phyloP scores from a whole-genome alignment of 2,329 filamentous ascomycete genomes.

The Venturia effusa region DNA sequence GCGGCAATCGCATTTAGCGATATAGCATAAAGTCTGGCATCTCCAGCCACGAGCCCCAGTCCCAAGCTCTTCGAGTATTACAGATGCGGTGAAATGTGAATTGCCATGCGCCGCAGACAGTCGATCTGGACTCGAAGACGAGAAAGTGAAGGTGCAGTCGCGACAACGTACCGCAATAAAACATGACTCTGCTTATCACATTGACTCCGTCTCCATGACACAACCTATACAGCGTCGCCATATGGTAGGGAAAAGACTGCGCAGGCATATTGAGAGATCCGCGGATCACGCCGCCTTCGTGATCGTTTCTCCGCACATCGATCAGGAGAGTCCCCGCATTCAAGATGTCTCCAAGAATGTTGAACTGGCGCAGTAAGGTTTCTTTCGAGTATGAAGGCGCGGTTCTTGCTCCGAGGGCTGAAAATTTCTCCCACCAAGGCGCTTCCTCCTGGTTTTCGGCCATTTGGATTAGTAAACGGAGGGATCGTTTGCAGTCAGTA shows the following conservation, averaged over 20 bases:
- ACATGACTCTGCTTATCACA: constrained; percentile 27
- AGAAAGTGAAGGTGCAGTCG: background rate
- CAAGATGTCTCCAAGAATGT: constrained; percentile 11
- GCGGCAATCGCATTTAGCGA: no score
- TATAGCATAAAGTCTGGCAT: no score
- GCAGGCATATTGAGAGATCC: constrained; percentile 39
- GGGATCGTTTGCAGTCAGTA: background rate
- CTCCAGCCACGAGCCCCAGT: no score
- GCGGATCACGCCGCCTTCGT: constrained; percentile 33
- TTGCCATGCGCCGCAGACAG: background rate
- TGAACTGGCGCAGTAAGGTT: constrained; percentile 11
- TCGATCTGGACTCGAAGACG: background rate
- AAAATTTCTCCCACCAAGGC: constrained; percentile 10
- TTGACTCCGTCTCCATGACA: constrained; percentile 34
- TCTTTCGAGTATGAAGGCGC: constrained; percentile 9
- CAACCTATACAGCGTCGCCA: constrained; percentile 32
- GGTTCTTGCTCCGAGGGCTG: constrained; percentile 4
- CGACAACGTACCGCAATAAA: constrained; percentile 31
- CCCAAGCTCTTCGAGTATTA: no score
- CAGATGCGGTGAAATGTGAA: background rate
- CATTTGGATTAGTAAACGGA: background rate
- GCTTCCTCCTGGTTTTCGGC: constrained; percentile 1
- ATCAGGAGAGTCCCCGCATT: constrained; percentile 12
- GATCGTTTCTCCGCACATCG: constrained; percentile 32
- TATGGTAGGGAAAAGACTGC: constrained; percentile 36